phyloP scores from a whole-genome alignment of 495 filamentous ascomycete genomes.

The Aspergillus cristatus region DNA sequence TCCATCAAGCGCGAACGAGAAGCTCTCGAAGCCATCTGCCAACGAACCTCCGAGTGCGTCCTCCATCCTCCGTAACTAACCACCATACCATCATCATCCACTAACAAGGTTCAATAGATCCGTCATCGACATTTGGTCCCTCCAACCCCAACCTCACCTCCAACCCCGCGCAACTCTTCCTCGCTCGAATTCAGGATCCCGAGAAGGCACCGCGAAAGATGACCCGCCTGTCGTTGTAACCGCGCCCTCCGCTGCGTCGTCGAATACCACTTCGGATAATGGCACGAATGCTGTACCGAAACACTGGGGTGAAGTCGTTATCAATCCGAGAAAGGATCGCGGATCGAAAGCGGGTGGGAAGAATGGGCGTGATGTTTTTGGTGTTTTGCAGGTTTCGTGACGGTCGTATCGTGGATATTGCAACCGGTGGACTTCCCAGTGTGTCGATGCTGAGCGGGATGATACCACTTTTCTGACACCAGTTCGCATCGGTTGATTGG shows the following conservation, averaged over 20 bases:
- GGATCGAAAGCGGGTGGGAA: slow-evolving; percentile 17
- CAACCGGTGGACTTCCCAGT: too few relatives aligned
- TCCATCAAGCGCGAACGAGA: slow-evolving; percentile 42
- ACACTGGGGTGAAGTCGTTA: slow-evolving; percentile 40
- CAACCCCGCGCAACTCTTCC: slow-evolving; percentile 38
- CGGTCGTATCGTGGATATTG: too few relatives aligned
- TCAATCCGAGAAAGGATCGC: slow-evolving; percentile 30
- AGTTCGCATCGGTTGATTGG: not conserved
- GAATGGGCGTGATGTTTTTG: slow-evolving; percentile 32
- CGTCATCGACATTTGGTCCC: slow-evolving; percentile 42
- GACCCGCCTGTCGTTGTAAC: too few relatives aligned
- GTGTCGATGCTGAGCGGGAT: too few relatives aligned
- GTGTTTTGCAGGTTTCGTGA: slow-evolving; percentile 33
- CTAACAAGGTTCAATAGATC: slow-evolving; percentile 16
- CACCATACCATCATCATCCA: not conserved
- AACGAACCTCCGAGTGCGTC: slow-evolving; percentile 44
- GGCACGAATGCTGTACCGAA: slow-evolving; percentile 25
- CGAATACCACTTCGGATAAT: slow-evolving; percentile 6
- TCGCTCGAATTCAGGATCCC: slow-evolving; percentile 16
- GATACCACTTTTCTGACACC: not conserved
- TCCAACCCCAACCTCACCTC: slow-evolving; percentile 40
- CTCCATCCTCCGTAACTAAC: not conserved
- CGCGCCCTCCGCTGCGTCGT: too few relatives aligned
- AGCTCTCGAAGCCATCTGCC: slow-evolving; percentile 44
- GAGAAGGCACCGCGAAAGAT: slow-evolving; percentile 5